Evolutionary conservation across 495 filamentous ascomycete species (phyloP).

Genomic region (Parathielavia appendiculata): DNA sequence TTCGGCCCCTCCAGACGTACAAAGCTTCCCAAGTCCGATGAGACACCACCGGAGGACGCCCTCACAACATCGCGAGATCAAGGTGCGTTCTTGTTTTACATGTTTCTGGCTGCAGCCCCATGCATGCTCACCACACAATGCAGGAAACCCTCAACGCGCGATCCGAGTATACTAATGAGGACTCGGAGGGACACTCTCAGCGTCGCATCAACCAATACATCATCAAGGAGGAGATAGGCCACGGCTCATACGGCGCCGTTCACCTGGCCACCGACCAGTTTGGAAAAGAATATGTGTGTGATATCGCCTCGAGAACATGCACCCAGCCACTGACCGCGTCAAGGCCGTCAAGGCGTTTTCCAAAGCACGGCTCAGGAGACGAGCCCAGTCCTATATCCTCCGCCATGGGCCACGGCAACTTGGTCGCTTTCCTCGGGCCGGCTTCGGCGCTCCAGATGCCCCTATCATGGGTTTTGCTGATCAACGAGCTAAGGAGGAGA

Average conservation of each 20-base stretch:
- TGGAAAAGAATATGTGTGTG: conserved; percentile 85
- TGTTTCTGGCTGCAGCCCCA: not conserved
- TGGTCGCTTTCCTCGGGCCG: conserved; percentile 31
- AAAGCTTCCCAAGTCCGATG: conserved; percentile 56
- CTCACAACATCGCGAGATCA: conserved; percentile 65
- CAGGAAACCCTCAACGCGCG: conserved; percentile 89
- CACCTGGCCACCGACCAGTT: conserved; percentile 87
- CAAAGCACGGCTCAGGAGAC: conserved; percentile 85
- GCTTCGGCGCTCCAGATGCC: conserved; percentile 59
- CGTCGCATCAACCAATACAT: conserved; percentile 91
- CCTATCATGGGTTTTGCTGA: conserved; percentile 49
- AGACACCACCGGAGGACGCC: conserved; percentile 71
- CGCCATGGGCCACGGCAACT: conserved; percentile 50
- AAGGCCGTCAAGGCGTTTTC: conserved; percentile 98
- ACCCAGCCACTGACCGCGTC: not conserved
- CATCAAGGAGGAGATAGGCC: conserved; percentile 91
- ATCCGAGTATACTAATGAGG: conserved; percentile 79
- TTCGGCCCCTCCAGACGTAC: conserved; percentile 37
- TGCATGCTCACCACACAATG: not conserved
- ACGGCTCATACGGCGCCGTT: conserved; percentile 92
- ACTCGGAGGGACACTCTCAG: conserved; percentile 67
- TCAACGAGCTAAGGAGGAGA: conserved; percentile 51
- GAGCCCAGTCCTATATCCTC: conserved; percentile 85
- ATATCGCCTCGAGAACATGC: not conserved
- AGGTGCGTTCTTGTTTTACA: conserved; percentile 39